Base-by-base conservation (phyloP, 768 basidiomycete genomes). In the Daedaleopsis sinensis region DNA sequence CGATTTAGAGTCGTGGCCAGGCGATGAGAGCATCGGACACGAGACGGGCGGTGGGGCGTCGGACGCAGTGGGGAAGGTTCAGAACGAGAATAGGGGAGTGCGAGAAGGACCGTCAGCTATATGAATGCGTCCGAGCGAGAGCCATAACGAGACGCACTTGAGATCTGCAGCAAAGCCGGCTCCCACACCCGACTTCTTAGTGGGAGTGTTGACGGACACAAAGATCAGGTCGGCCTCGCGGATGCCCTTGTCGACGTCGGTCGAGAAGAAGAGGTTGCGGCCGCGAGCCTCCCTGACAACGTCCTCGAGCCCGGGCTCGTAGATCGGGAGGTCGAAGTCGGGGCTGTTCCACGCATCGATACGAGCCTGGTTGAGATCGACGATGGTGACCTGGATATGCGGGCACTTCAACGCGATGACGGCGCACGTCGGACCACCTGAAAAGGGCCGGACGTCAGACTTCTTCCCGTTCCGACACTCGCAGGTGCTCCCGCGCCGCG, bases 91-190 rank as follows among this genome's bases (percentile, higher is more conserved):
- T n/a, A 3, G 37, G 18, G 49, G 23, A 10, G 57, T 51, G 27
- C 24, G 42, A n/a, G 16, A 23, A 55, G 11, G 58, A 52, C 39
- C 12, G 19, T 38, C 15, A 38, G 24, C 16, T 27, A 37, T 37
- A 52, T 37, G 21, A 44, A 54, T 50, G 56, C 49, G 50, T 48
- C 38, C 32, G 13, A 60, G 24, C n/a, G 27, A 32, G 42, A 47
- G 53, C 21, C 52, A 12, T 37, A 52, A 21, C 47, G 21, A 49
- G 51, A 79, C 90, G 68, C 68, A 98, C 96, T 97, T 97, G 72
- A 99, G 88, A 79, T 99, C 97, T 62, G 97, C 97, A 61, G 96
- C 96, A 77, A 91, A 97, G 59, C 97, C 97, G 63, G 96, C 96
- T 70, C 97, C 97, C 52, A 99, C 91, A 76, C 96, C 96, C 52